A percentile compares a stretch with the other conserved stretches of the same genome.
Conservation (phyloP, 768 basidiomycete genomes). For the Fomitopsis pulvina region DNA sequence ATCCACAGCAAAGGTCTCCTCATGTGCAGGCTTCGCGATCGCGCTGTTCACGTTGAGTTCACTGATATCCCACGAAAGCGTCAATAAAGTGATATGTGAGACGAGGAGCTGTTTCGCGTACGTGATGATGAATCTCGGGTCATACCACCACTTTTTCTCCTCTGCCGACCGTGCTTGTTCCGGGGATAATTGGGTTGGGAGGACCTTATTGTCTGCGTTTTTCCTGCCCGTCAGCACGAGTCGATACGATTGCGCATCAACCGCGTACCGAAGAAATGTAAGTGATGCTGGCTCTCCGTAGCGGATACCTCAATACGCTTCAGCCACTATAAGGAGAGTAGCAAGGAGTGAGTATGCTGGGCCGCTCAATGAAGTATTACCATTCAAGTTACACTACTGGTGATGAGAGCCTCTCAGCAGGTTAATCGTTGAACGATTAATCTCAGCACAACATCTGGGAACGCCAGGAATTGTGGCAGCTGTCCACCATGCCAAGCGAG, state of each 20-base stretch:
- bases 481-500: not conserved
- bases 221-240: too few species aligned
- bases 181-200: slow-evolving; percentile 46
- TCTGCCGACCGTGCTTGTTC: slow-evolving; percentile 38
- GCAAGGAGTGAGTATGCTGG: not conserved
- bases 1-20: slow-evolving; percentile 31
- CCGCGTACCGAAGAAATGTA: slow-evolving; percentile 31
- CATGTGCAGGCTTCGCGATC: slow-evolving; percentile 49
- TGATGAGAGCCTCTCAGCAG: too few species aligned
- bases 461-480: too few species aligned
- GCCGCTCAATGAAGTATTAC: too few species aligned
- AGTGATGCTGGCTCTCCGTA: slow-evolving; percentile 45
- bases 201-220: slow-evolving; percentile 47
- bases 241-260: not conserved
- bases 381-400: too few species aligned
- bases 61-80: slow-evolving; percentile 31
- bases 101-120: slow-evolving; percentile 14
- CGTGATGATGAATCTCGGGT: slow-evolving; percentile 36
- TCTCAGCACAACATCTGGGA: too few species aligned
- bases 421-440: too few species aligned
- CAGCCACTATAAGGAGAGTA: slow-evolving; percentile 41
- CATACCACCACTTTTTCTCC: slow-evolving; percentile 51
- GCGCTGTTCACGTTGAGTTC: slow-evolving; percentile 56
- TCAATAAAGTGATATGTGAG: slow-evolving; percentile 22
- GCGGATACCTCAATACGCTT: slow-evolving; percentile 44